Conservation (phyloP, 208 protist genomes). For the Porcisia deanei region DNA sequence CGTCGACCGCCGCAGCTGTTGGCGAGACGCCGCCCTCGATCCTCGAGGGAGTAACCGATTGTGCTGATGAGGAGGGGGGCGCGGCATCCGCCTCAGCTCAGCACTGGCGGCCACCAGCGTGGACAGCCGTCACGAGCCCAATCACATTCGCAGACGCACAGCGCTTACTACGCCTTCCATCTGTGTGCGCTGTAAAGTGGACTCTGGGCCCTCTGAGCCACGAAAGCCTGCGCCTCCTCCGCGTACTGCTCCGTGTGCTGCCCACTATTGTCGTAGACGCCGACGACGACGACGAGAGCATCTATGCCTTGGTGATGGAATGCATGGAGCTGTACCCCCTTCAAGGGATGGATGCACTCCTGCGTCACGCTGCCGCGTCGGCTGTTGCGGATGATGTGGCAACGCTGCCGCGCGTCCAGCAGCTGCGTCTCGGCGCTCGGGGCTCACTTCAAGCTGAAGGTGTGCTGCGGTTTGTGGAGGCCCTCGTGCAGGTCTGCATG, state of each 20-base stretch:
- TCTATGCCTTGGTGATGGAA: conserved; percentile 46
- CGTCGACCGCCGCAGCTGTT: not conserved
- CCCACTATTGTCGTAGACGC: conserved; percentile 56
- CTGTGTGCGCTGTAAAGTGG: conserved; percentile 25
- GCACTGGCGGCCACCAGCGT: conserved; percentile 21
- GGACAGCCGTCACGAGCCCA: conserved; percentile 15
- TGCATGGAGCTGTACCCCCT: conserved; percentile 58
- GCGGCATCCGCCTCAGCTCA: not conserved
- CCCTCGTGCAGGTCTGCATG: conserved; percentile 55
- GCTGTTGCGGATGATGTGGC: conserved; percentile 29
- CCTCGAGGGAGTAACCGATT: not conserved
- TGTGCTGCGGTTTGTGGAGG: conserved; percentile 48
- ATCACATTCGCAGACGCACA: conserved; percentile 23
- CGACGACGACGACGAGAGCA: conserved; percentile 51
- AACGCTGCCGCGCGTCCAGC: conserved; percentile 29
- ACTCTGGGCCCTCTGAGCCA: conserved; percentile 20
- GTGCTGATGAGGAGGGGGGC: conserved; percentile 1
- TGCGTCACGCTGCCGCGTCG: conserved; percentile 30
- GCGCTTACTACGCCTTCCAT: conserved; percentile 27
- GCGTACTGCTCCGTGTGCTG: conserved; percentile 44
- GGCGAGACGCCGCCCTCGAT: not conserved
- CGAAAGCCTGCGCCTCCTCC: conserved; percentile 45
- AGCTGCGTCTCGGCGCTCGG: conserved; percentile 17
- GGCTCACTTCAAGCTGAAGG: conserved; percentile 29
- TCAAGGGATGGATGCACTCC: conserved; percentile 44